Evolutionary conservation across 768 basidiomycete species (phyloP), one percentile per base, ranked within the genome.

Genomic region (Naganishia onofrii): DNA sequence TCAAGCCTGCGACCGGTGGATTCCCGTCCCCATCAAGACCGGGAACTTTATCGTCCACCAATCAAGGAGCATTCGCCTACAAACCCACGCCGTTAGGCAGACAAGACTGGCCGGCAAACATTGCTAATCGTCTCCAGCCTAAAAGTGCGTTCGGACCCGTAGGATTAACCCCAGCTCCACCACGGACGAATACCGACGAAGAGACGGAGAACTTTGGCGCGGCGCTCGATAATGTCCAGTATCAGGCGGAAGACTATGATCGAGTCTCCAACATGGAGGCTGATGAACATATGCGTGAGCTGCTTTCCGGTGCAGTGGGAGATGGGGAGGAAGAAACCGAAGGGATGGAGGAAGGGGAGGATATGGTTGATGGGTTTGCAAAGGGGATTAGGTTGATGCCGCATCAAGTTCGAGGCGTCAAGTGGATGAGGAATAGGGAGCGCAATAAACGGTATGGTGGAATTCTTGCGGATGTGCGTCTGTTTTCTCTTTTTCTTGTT

Each of bases 341-440:
- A 5, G 79, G 72, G 0, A 83, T 90, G 48, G 84, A 90, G 70
- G 85, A 87, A 80, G 84, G 85, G 3, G 87, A 92, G 70, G 87
- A 88, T 0, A 83, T 84, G 17, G 91, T 95, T 0, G 85, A 88
- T 13, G 93, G 90, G 0, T 95, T 97, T 79, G 83, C 83, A 3
- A 86, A 88, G 0, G 86, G 86, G 0, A 85, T 92, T 26, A 83
- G 76, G 53, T 83, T 98, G 26, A 83, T 95, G 73, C 90, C 92
- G 1, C 94, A 97, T 80, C 96, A 99, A 75, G 84, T 96, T 10
- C 82, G 90, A 57, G 92, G 92, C 26, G 85, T 93, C 0, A 81
- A 81, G 29, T 99, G 94, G 94, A 93, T 99, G 90, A 83, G 83
- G 28, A 87, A 88, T 8, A 85, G 94, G 23, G 95, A 98, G 81